A percentile compares a stretch with the other conserved stretches of the same genome.
Evolutionary conservation across 148 eudicot species (phyloP).

Genomic region (Spergularia bocconei): DNA sequence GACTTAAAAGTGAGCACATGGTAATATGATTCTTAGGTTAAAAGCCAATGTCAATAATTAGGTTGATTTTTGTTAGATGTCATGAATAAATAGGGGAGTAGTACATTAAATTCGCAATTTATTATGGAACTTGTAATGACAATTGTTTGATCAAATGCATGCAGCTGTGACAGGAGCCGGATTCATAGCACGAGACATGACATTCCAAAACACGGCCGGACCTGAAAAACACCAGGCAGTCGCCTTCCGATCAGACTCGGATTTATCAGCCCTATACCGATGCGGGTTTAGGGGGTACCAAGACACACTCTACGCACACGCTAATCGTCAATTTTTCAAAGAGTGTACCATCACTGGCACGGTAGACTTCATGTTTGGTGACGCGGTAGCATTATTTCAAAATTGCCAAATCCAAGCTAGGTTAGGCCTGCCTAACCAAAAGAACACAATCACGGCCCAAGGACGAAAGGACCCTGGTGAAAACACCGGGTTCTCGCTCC

Average conservation of each 20-base stretch:
- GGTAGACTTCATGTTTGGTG: conserved; percentile 81
- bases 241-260: conserved; percentile 77
- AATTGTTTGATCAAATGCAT: conserved; percentile 21
- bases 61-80: too few relatives aligned
- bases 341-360: conserved; percentile 85
- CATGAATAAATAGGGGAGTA: too few relatives aligned
- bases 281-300: conserved; percentile 76
- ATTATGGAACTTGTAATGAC: background rate
- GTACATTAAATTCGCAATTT: too few relatives aligned
- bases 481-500: conserved; percentile 70
- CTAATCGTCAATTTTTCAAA: conserved; percentile 71
- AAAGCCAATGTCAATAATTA: too few relatives aligned
- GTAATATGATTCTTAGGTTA: too few relatives aligned
- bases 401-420: conserved; percentile 62
- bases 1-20: conserved; percentile 2
- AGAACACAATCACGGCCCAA: conserved; percentile 87
- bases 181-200: conserved; percentile 75
- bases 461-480: conserved; percentile 65
- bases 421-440: conserved; percentile 67
- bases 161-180: conserved; percentile 69
- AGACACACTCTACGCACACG: conserved; percentile 84
- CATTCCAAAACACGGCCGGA: conserved; percentile 86
- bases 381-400: conserved; percentile 66
- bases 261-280: conserved; percentile 64
- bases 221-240: conserved; percentile 86